Evolutionary conservation across 345 rosid species (phyloP), one percentile per base, ranked within the genome.

Genomic region (Eucalyptus virginea): DNA sequence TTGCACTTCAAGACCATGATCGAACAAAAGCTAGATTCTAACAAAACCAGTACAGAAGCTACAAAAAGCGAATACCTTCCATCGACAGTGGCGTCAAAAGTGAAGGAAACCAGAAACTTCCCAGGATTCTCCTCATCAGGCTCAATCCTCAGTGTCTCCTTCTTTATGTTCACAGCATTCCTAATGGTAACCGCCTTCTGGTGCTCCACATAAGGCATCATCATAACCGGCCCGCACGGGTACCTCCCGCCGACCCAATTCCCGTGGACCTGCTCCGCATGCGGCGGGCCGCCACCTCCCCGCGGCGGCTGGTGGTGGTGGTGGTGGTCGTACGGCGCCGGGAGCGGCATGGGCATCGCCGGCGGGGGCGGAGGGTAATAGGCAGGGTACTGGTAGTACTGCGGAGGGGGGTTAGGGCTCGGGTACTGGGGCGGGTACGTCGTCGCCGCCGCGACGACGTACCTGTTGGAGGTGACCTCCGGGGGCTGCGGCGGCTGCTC

Each of bases 371-470:
- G 93, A 58, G 92, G 94, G 86, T 95, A 94, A 93, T 94, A 95
- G 2, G 94, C 96, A 19, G 95, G 96, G 91, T 96, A 93, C 91
- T 95, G 99, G 86, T 96, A 94, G 85, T 90, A 91, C 88, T 92
- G 91, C 60, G 80, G 96, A 5, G 92, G 93, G 8, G 92, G 91
- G 86, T 93, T 94, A 26, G 92, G 92, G 90, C 92, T 93, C 18
- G 95, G 92, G 89, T 95, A 94, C 85, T 94, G 98, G 30, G 94
- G 77, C 6, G 98, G 98, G 89, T 94, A 97, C 14, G 99, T 98
- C 32, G 98, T 96, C 47, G 97, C 99, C 6, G 99, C 98, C 3
- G 99, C 96, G 90, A 97, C 95, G 12, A 97, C 97, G 90, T 94
- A 93, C 21, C 95, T 96, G 89, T 93, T 98, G 67, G 97, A 88